phyloP scores from a whole-genome alignment of 371 early-diverging fungal genomes.

The Entomophthora muscae region DNA sequence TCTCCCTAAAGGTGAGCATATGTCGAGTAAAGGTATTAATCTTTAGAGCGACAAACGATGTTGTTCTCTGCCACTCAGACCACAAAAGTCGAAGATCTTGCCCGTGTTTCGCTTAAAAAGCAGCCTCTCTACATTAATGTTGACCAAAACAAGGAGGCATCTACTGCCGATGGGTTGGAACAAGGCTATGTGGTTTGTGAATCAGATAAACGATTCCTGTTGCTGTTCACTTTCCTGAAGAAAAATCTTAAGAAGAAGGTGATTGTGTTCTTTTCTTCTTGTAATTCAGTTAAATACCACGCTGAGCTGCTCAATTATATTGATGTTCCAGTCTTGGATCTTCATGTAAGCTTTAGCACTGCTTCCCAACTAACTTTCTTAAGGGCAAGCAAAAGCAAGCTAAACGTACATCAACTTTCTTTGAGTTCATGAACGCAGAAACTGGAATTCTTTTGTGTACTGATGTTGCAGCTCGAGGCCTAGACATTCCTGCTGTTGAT shows the following conservation, averaged over 20 bases:
- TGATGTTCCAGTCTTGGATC: constrained; percentile 87
- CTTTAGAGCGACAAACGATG: constrained; percentile 72
- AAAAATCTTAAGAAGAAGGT: constrained; percentile 88
- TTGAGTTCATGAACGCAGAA: constrained; percentile 87
- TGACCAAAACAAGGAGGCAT: constrained; percentile 70
- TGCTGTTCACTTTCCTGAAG: constrained; percentile 81
- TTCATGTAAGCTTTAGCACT: too few relatives aligned
- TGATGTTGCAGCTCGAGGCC: constrained; percentile 96
- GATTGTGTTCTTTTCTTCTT: constrained; percentile 92
- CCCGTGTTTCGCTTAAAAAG: constrained; percentile 82
- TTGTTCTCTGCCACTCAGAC: constrained; percentile 98
- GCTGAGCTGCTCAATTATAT: constrained; percentile 91
- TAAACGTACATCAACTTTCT: constrained; percentile 89
- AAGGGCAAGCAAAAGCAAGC: constrained; percentile 90
- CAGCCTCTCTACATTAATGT: constrained; percentile 93
- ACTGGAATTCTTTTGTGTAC: constrained; percentile 87
- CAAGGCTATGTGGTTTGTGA: constrained; percentile 93
- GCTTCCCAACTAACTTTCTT: too few relatives aligned
- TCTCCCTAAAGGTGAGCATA: constrained; percentile 40
- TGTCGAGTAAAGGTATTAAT: not conserved
- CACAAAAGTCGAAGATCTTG: constrained; percentile 90
- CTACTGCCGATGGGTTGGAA: constrained; percentile 87
- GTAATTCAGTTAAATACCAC: constrained; percentile 90
- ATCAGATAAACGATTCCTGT: constrained; percentile 72
- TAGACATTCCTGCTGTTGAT: constrained; percentile 96